phyloP scores from a whole-genome alignment of 1,139 yeast species.

The Sugiyamaella pinicola region DNA sequence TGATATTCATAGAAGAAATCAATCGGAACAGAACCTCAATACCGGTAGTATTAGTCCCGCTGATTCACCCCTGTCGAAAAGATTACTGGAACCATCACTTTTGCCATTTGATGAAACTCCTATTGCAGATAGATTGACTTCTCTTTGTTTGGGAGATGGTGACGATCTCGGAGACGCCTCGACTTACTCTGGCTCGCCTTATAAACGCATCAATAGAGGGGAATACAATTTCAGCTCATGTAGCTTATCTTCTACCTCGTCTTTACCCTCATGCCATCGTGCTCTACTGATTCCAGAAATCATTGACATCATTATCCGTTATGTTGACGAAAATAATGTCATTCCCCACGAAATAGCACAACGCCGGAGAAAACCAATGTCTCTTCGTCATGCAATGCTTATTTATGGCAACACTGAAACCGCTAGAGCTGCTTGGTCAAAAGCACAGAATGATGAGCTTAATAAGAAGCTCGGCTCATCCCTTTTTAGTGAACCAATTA shows the following conservation, averaged over 20 bases:
- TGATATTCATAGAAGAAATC: neutral
- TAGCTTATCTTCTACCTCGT: neutral
- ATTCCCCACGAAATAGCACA: conserved; percentile 65
- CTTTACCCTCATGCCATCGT: conserved; percentile 39
- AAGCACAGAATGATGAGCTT: conserved; percentile 33
- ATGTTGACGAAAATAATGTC: conserved; percentile 54
- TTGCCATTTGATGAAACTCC: conserved; percentile 13
- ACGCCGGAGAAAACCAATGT: conserved; percentile 64
- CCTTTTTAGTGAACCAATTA: conserved; percentile 14
- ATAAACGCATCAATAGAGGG: neutral
- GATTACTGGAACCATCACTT: conserved; percentile 10
- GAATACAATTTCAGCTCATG: conserved; percentile 5
- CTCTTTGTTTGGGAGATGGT: conserved; percentile 2
- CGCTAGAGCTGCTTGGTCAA: conserved; percentile 57
- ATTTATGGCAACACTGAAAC: conserved; percentile 56
- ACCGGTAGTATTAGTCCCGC: neutral
- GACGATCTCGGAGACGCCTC: neutral
- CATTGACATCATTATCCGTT: conserved; percentile 58
- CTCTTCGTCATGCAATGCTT: conserved; percentile 61
- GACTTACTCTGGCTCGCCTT: conserved; percentile 8
- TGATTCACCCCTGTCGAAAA: neutral
- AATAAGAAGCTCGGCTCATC: neutral
- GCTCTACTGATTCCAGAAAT: conserved; percentile 81
- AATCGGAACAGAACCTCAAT: neutral
- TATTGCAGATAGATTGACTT: conserved; percentile 4